Base-by-base conservation (phyloP, 2,329 filamentous ascomycete genomes). In the Trichoderma simmonsii region DNA sequence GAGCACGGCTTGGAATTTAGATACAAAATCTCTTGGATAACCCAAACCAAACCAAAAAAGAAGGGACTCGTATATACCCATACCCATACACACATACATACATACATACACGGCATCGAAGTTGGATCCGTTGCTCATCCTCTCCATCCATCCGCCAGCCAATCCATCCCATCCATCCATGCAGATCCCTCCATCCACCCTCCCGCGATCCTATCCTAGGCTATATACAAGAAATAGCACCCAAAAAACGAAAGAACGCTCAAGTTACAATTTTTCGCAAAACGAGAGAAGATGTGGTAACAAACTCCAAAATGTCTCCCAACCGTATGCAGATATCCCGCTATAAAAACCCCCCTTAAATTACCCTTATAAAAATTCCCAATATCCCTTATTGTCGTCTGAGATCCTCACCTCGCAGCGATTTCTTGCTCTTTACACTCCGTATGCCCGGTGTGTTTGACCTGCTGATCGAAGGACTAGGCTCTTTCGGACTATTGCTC, bases 401-500 rank as follows among this genome's bases (percentile, higher is more conserved):
- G 14, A 65, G 51, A 9, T 71, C 39, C 5, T 70, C 51, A 14
- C 51, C 43, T 14, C 66, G 43, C 60, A 72, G 8, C 12, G 65
- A 70, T 18, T 72, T 72, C 54, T 65, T 72, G 28, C 71, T 71
- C 71, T 71, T 71, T 14, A 66, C 24, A 6, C 65, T 72, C 51
- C 62, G 48, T 15, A 73, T 48, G 0, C n/a, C 57, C 7, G 68
- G 71, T 6, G 68, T 67, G 21, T 12, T 24, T 4, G 66, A 61
- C 54, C 57, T 67, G 70, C 72, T 72, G 26, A 43, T 70, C 21
- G 43, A 70, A 26, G 84, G 80, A 72, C 85, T 87, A 24, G 5
- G 75, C 77, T 28, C 56, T 82, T 80, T 86, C 69, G 79, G 78
- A 21, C 12, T 68, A 59, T 81, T 80, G 73, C 84, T 86, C 70